Evolutionary conservation across 768 basidiomycete species (phyloP).

Genomic region (Suillus fuscotomentosus): DNA sequence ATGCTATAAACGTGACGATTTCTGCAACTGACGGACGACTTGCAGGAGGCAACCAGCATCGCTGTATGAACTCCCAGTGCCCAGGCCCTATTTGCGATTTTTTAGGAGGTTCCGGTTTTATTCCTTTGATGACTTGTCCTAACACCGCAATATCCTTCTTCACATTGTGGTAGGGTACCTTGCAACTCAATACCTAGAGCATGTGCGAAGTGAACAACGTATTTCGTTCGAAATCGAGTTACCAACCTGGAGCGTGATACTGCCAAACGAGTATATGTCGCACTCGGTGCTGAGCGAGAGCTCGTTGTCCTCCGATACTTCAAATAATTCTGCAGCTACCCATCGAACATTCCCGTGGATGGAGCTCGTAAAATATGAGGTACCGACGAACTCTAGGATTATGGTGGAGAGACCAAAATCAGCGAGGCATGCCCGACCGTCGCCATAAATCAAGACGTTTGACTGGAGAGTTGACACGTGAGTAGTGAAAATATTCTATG

Average conservation of each 20-base stretch:
- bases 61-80: background rate
- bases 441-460: slow-evolving; percentile 14
- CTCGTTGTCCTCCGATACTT: background rate
- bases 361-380: slow-evolving; percentile 9
- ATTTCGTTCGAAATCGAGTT: background rate
- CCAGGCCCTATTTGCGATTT: background rate
- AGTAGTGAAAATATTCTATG: background rate
- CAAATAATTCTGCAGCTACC: background rate
- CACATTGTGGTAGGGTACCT: background rate
- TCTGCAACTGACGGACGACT: background rate
- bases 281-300: background rate
- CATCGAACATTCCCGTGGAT: background rate
- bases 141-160: background rate
- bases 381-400: slow-evolving; percentile 30
- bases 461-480: background rate
- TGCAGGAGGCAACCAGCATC: no score
- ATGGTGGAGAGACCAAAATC: slow-evolving; percentile 39
- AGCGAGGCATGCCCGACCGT: background rate
- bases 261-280: background rate
- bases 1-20: no score
- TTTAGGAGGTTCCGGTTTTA: background rate
- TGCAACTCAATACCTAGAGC: background rate
- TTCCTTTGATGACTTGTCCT: background rate
- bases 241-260: background rate
- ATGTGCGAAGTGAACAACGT: background rate